A percentile compares a stretch with the other conserved stretches of the same genome.
These are phyloP conservation scores for Aurantiochytrium sp. DNA, from an alignment of 108 stramenopile genomes.

Conservation along the genomic window DNA sequence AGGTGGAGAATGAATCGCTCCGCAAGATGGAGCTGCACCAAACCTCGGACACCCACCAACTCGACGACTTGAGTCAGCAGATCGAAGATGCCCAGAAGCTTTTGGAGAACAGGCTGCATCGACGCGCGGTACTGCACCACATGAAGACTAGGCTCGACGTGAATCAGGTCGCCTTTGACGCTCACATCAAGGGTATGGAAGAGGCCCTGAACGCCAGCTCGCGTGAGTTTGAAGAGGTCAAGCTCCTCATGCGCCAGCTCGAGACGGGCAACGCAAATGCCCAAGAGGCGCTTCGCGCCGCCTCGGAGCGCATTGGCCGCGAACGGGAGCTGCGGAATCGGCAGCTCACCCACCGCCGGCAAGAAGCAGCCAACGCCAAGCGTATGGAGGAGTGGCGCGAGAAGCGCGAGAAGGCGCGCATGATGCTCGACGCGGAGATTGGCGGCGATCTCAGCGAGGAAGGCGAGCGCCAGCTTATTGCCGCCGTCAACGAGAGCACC, in stretches of 20 bases:
- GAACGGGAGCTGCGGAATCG: not conserved
- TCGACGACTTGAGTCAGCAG: not conserved
- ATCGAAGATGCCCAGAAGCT: not conserved
- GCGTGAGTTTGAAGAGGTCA: slow-evolving; percentile 29
- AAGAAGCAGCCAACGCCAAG: slow-evolving; percentile 8
- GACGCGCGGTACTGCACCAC: not conserved
- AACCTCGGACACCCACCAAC: not conserved
- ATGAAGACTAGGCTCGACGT: not conserved
- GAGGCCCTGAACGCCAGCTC: slow-evolving; percentile 18
- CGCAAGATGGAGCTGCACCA: slow-evolving; percentile 18
- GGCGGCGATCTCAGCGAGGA: not conserved
- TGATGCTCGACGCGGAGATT: slow-evolving; percentile 23
- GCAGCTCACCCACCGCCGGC: not conserved
- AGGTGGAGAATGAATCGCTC: slow-evolving; percentile 13
- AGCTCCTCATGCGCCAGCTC: not conserved
- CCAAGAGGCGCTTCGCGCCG: not conserved
- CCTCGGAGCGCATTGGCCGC: not conserved
- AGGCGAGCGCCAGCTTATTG: slow-evolving; percentile 8
- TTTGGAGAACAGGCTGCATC: not conserved
- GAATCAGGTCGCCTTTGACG: slow-evolving; percentile 19
- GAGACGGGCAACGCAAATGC: not conserved
- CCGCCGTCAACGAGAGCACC: not conserved
- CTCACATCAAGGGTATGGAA: slow-evolving; percentile 28
- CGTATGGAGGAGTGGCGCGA: slow-evolving; percentile 15
- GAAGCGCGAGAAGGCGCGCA: slow-evolving; percentile 19